Evolutionary conservation across 768 basidiomycete genomes (phyloP).

Genomic region (Amanita jacksonii): DNA sequence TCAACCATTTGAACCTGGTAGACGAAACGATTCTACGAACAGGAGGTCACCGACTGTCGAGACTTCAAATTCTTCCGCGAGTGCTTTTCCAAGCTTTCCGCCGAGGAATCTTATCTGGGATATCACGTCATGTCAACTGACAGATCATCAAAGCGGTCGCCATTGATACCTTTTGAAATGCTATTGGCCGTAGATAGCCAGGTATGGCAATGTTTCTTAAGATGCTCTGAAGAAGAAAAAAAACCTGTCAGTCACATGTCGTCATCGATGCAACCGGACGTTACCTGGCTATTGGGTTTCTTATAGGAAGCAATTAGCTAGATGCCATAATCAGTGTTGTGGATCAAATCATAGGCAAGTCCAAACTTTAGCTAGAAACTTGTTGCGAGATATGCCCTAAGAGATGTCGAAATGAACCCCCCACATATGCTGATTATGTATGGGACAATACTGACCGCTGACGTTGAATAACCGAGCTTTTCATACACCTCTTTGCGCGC

Average conservation of each 20-base stretch:
- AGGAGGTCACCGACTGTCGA: conserved; percentile 86
- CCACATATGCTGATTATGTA: not conserved
- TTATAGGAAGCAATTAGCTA: conserved; percentile 86
- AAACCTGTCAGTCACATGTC: not conserved
- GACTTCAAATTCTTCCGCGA: conserved; percentile 83
- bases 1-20: conserved; percentile 4
- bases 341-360: not conserved
- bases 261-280: not conserved
- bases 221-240: conserved; percentile 76
- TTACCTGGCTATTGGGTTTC: conserved; percentile 82
- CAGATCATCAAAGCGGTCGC: not conserved
- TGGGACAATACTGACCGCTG: conserved; percentile 50
- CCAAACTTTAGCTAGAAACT: conserved; percentile 85
- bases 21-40: conserved; percentile 34
- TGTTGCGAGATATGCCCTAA: conserved; percentile 89
- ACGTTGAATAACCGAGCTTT: conserved; percentile 86
- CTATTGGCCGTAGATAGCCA: conserved; percentile 70
- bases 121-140: not conserved
- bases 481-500: conserved; percentile 57
- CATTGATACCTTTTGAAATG: conserved; percentile 73
- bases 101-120: conserved; percentile 86
- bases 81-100: conserved; percentile 83
- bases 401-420: not conserved
- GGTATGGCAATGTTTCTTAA: conserved; percentile 79
- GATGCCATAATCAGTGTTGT: not conserved